These are phyloP conservation scores for Emergomyces pasteurianus DNA, from an alignment of 2,329 filamentous ascomycete genomes.

Conservation along the genomic window DNA sequence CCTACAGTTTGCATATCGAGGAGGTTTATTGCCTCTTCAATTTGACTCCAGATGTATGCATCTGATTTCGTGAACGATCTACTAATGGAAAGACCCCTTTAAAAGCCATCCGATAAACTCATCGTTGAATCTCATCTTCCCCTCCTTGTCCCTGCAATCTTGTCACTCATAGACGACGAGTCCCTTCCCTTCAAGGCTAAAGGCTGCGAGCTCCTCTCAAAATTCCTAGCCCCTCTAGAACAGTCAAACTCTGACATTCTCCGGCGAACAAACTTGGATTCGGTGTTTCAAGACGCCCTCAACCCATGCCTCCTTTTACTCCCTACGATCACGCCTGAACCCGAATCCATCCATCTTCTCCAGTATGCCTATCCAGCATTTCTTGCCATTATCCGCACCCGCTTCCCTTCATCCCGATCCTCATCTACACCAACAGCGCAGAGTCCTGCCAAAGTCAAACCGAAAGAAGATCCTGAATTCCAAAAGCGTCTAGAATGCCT, in stretches of 20 bases:
- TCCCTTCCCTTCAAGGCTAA: conserved; percentile 24
- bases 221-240: conserved; percentile 25
- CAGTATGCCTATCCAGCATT: conserved; percentile 55
- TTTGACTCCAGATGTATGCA: conserved; percentile 1
- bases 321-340: conserved; percentile 62
- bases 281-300: conserved; percentile 35
- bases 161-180: conserved; percentile 34
- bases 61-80: conserved; percentile 4
- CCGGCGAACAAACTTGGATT: conserved; percentile 30
- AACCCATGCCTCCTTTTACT: conserved; percentile 60
- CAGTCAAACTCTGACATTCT: conserved; percentile 29
- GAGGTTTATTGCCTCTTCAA: neutral
- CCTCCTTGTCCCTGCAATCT: conserved; percentile 32
- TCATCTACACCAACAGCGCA: conserved; percentile 1
- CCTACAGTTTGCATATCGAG: neutral
- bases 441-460: conserved; percentile 6
- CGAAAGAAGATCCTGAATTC: conserved; percentile 8
- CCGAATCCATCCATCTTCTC: conserved; percentile 56
- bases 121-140: conserved; percentile 33
- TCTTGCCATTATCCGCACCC: conserved; percentile 42
- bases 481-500: conserved; percentile 15
- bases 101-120: conserved; percentile 16
- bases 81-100: neutral
- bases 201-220: conserved; percentile 27
- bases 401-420: conserved; percentile 19